Base-by-base conservation (phyloP, 1,284 basidiomycete species). In the Puccinia hordei region DNA sequence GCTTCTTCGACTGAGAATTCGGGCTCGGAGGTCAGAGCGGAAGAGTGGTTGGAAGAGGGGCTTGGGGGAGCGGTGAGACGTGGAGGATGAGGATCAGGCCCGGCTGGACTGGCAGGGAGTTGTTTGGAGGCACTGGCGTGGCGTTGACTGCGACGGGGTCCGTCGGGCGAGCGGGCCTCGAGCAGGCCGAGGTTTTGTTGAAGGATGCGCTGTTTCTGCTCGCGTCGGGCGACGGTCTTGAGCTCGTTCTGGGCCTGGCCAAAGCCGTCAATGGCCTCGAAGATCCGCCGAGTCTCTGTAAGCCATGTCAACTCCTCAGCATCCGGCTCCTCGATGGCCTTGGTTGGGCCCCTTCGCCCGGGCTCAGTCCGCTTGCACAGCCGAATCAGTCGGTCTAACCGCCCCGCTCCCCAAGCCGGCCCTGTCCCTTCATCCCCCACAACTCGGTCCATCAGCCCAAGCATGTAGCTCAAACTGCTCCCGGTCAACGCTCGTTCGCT, bases 401-500 rank as follows among this genome's bases (percentile, higher is more conserved):
- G 61, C 22, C 35, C 61, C 35, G 35, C 17, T 4, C 35, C 61
- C 61, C 61, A 38, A 8, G 59, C 61, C 61, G 35, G 1, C 35
- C 27, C 61, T 4, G 5, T 33, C 61, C 19, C 1, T 1, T n/a
- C 61, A 24, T n/a, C 33, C 24, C 24, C 15, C 55, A 59, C 22
- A 22, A 22, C n/a, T 22, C 19, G n/a, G 13, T 13, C 63, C 63
- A 69, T 41, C 33, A 78, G 24, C 24, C 75, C 75, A 38, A 78
- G 55, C 33, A 78, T 27, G 46, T 78, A 69, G 68, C 68, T 73
- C n/a, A 80, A 17, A 76, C 65, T 66, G 35, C 73, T 85, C 55
- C 83, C 84, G n/a, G 81, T 82, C 27, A 86, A 69, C 13, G 85
- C 84, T 0, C 84, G 82, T 63, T 86, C 85, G 57, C 83, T 83